Evolutionary conservation across 2,329 filamentous ascomycete species (phyloP).

Genomic region (Podosphaera aphanis): DNA sequence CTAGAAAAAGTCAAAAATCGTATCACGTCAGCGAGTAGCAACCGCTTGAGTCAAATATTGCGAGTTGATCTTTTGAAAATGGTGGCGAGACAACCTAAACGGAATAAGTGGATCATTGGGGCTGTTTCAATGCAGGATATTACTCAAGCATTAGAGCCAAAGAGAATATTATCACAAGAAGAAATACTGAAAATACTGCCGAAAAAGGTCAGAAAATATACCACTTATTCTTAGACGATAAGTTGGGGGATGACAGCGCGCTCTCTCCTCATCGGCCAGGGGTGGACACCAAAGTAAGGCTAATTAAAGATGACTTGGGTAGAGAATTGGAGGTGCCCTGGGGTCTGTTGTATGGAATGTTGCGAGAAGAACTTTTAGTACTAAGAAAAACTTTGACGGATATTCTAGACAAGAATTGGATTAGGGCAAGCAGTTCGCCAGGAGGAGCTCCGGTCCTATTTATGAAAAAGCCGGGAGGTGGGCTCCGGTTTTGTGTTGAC

Average conservation of each 20-base stretch:
- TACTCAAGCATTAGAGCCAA: not conserved
- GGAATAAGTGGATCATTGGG: not conserved
- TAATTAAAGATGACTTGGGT: too few species aligned
- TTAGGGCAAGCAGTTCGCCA: too few species aligned
- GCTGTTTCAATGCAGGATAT: too few species aligned
- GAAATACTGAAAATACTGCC: not conserved
- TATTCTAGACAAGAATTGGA: too few species aligned
- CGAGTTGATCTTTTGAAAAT: not conserved
- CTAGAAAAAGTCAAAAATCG: not conserved
- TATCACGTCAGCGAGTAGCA: not conserved
- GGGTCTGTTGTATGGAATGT: too few species aligned
- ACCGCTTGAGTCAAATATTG: not conserved
- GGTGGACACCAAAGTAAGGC: not conserved
- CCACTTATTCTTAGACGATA: not conserved
- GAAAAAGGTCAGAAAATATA: not conserved
- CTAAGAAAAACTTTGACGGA: too few species aligned
- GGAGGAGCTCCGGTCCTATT: too few species aligned
- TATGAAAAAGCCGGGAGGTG: too few species aligned
- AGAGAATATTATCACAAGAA: not conserved
- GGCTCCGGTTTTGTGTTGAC: too few species aligned
- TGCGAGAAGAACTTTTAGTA: too few species aligned
- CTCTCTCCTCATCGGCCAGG: too few species aligned
- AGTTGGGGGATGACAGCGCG: not conserved
- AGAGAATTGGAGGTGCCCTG: too few species aligned
- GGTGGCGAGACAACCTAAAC: not conserved